Base-by-base conservation (phyloP, 2,329 filamentous ascomycete species). In the Alternaria arborescens region DNA sequence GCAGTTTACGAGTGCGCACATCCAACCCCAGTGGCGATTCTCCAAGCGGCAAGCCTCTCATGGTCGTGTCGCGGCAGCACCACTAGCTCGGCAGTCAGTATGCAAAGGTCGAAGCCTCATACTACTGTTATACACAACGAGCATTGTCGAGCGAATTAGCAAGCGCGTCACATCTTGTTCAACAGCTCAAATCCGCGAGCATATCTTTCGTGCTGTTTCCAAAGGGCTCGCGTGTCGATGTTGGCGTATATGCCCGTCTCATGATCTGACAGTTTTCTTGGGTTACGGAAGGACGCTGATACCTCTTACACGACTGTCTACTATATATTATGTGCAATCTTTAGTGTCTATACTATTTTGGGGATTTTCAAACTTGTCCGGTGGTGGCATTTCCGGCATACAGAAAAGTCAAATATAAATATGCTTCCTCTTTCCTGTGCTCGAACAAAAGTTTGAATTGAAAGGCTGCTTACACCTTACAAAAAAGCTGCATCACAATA, bases 321-420 rank as follows among this genome's bases (percentile, higher is more conserved):
- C 62, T 70, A 64, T 70, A 69, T 61, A 69, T 47, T 59, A 57
- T 64, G 59, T 61, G 56, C 53, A 57, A 61, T 63, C 47, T 62
- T 60, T 71, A 70, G 67, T 70, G 66, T 73, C 59, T 71, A 71
- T 70, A 71, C 61, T 64, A 36, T 52, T 20, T 63, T 61, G 69
- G 50, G 55, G 20, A 42, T 42, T 46, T 56, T 59, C 48, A 46
- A 30, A 30, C 32, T 32, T 46, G 53, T 28, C 50, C 43, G 18
- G 42, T 55, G 57, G 55, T 47, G 61, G 61, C 58, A 61, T 55
- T 44, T 41, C 59, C 34, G 60, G 52, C 58, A 60, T 56, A 55
- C 24, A 55, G 55, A 60, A 60, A 65, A 55, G 52, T 56, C 30
- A 55, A 63, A 60, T 54, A 47, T 18, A 52, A 58, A 16, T 43